Base-by-base conservation (phyloP, 1,284 basidiomycete genomes). In the Cutaneotrichosporon sp. region DNA sequence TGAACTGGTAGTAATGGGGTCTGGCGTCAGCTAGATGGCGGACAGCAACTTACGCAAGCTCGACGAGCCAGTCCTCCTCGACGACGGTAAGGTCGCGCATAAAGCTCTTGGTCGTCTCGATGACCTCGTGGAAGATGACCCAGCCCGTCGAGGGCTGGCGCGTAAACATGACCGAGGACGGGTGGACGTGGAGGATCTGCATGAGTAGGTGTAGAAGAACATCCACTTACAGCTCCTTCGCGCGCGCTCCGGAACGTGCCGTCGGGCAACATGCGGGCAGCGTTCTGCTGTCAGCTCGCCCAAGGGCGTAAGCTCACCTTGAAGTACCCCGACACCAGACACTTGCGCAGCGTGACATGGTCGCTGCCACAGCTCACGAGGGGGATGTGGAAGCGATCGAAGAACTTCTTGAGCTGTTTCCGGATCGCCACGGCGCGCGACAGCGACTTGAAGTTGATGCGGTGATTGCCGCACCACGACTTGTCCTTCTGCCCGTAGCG, bases 111-210 rank as follows among this genome's bases (percentile, higher is more conserved):
- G 91, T 94, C 0, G 96, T 97, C 79, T 97, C 93, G 71, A 96
- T 87, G 80, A 98, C 89, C 77, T 99, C 95, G 75, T 97, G 92
- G 75, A 90, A 99, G 26, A 99, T 84, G 7, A 98, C 91, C 91
- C 92, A 99, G 11, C 91, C 91, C 0, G 89, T 89, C 18, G 87
- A 84, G 2, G 96, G 90, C 71, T 90, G 92, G 46, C 97, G 84
- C 2, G 93, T 97, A 76, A 99, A 99, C 64, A 98, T 82, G 11
- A 97, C 92, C 2, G 94, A 97, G 13, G 89, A 92, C 0, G 96
- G 97, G 76, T 99, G 96, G 2, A 92, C 90, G 80, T 93, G 87
- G 21, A 98, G 80, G 21, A 87, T 82, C 92, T 96, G 71, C 16
- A 53, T 55, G 59, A 63, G 56, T 55, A 32, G 18, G 13, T n/a